Percentiles rank a stretch among this genome's conserved stretches.
phyloP scores from a whole-genome alignment of 2,329 filamentous ascomycete genomes.

The Onygenales sp. region DNA sequence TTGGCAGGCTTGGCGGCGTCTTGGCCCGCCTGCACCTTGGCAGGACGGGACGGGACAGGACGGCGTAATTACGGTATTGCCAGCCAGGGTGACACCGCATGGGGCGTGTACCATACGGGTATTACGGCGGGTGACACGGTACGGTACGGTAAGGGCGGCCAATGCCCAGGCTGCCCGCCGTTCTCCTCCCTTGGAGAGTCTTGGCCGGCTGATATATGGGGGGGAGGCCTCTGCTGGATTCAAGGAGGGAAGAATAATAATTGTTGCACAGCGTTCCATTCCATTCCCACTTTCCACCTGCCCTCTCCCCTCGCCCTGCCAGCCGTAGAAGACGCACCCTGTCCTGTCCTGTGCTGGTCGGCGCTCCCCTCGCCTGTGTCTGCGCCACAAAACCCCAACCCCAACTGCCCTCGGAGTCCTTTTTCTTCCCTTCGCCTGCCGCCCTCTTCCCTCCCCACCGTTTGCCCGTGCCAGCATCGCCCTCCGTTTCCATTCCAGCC shows the following conservation, averaged over 20 bases:
- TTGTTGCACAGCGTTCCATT: too few relatives aligned
- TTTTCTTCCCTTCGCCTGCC: not conserved
- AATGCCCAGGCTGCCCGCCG: too few relatives aligned
- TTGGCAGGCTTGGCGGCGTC: conserved; percentile 2
- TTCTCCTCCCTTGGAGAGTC: too few relatives aligned
- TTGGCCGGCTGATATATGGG: too few relatives aligned
- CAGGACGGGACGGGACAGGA: not conserved
- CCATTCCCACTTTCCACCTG: not conserved
- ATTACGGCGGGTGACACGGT: too few relatives aligned
- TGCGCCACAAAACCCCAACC: conserved; percentile 14
- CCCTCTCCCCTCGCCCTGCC: not conserved
- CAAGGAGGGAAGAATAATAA: too few relatives aligned
- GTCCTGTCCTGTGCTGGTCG: conserved; percentile 11
- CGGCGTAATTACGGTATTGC: not conserved
- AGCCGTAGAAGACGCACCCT: not conserved
- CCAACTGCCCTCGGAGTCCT: conserved; percentile 11
- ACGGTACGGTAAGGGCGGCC: too few relatives aligned
- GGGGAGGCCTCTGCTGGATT: too few relatives aligned
- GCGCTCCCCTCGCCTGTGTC: not conserved
- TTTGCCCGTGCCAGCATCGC: not conserved
- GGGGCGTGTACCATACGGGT: too few relatives aligned
- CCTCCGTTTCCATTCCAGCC: conserved; percentile 7
- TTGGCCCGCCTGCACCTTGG: conserved; percentile 6
- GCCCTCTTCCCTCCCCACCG: conserved; percentile 1
- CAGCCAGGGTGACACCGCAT: not conserved